These are phyloP conservation scores for Escallonia herrerae DNA, from an alignment of 129 eudicot genomes.

Conservation along the genomic window DNA sequence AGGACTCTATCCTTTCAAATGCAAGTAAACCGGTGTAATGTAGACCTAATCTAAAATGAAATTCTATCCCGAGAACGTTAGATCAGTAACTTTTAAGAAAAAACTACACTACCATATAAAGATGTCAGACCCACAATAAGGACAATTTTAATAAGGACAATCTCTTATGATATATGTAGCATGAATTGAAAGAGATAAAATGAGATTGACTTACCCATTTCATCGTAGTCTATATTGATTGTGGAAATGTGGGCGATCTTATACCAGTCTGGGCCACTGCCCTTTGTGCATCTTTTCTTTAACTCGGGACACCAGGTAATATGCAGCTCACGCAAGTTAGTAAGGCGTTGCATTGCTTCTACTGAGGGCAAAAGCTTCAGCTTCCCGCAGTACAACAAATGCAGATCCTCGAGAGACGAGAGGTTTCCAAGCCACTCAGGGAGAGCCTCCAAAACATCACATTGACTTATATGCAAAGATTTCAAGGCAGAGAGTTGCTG, in stretches of 20 bases:
- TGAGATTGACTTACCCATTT: not conserved
- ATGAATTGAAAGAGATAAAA: too few relatives aligned
- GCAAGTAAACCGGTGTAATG: too few relatives aligned
- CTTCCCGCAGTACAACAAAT: not conserved
- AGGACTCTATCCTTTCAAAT: too few relatives aligned
- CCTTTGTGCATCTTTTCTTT: conserved; percentile 1
- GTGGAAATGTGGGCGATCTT: conserved; percentile 13
- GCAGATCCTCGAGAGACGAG: not conserved
- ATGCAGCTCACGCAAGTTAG: not conserved
- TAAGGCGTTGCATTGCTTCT: conserved; percentile 18
- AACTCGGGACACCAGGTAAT: conserved; percentile 10
- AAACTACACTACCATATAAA: too few relatives aligned
- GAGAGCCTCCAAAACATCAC: conserved; percentile 12
- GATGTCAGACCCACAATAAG: too few relatives aligned
- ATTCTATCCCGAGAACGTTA: too few relatives aligned
- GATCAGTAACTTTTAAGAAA: too few relatives aligned
- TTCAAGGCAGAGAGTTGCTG: conserved; percentile 7
- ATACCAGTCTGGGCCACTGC: conserved; percentile 9
- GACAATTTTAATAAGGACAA: too few relatives aligned
- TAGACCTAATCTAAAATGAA: too few relatives aligned
- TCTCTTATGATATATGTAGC: too few relatives aligned
- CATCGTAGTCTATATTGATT: not conserved
- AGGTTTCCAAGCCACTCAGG: conserved; percentile 26
- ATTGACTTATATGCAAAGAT: not conserved
- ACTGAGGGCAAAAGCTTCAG: conserved; percentile 16